Base-by-base conservation (phyloP, 345 rosid genomes). In the Acer yangbiense region DNA sequence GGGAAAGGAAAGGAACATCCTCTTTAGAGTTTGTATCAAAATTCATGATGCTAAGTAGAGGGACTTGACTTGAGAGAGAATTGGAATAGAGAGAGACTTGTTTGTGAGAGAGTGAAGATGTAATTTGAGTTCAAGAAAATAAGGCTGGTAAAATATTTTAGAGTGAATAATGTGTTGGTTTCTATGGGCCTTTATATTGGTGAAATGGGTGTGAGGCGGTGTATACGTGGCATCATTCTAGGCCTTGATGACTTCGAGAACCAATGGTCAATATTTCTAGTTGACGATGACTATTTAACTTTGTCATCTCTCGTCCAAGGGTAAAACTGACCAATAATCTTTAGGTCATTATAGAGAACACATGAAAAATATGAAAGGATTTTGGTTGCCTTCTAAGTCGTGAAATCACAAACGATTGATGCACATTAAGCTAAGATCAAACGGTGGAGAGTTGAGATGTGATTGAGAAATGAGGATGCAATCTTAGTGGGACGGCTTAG, bases 11-110 rank as follows among this genome's bases (percentile, higher is more conserved):
- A 1, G 84, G 91, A 2, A 76, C 85, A 69, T 84, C 88, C 71
- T 80, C 87, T 79, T 68, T 84, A 46, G 79, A 72, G 73, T 76
- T 71, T 62, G 79, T 74, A 39, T 80, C 86, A 11, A 86, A 78
- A 77, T 85, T 92, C 94, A 85, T 91, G 85, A 71, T 77, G 79
- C 7, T 46, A 52, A 60, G 72, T 17, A 46, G 50, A 67, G 21
- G 69, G 41, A 54, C n/a, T 52, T 29, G 64, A 74, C n/a, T 52
- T 29, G 64, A 74, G 76, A 62, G 44, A 48, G 60, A 39, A 11
- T 29, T 21, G 13, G 78, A 64, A 29, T 7, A 71, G 21, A 43
- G 48, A 68, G 72, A 29, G 57, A 52, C 54, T 48, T 48, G 54
- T 48, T 48, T 48, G 57, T 52, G n/a, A 52, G 57, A 14, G 2